Evolutionary conservation across 768 basidiomycete species (phyloP), one percentile per base, ranked within the genome.

Genomic region (Cystobasidium ongulense): DNA sequence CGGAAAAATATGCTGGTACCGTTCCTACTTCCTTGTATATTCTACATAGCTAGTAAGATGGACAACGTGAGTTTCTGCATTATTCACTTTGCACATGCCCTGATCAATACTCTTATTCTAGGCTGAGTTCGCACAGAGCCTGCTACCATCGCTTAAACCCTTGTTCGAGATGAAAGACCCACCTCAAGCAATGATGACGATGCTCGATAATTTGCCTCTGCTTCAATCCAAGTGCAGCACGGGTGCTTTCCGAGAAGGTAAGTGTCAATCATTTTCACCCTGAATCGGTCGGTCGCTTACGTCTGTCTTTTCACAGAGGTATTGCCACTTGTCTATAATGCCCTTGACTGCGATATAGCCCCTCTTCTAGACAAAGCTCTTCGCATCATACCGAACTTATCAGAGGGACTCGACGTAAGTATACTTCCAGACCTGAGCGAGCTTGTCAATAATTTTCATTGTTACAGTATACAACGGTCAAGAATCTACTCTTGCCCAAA

Each of bases 1-100:
- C 95, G 97, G 84, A 96, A 99, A 79, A 87, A 86, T 2, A 88
- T 91, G 77, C 86, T 99, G 1, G 83, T 99, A 72, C 96, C 96
- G 13, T 94, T 95, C 81, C 90, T 99, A 76, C 84, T 99, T 11
- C 96, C 96, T 7, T 96, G 96, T 81, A 90, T 98, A 17, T 95
- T 99, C 80, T 85, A 86, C 61, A 98, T 99, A 73, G 88, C 92
- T 25, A 86, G 85, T 74, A 84, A 87, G 27, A 83, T 98, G 62
- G 87, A 89, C 5, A 85, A 91, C 3, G 76, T 76, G 62, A 41
- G 76, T 53, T 1, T 11, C 38, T 15, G 43, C 13, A 46, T 46
- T 13, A 13, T 25, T 27, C 57, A 59, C 57, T 11, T 25, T n/a
- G 11, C n/a, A 25, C 57, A 11, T 31, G 13, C 27, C n/a, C 11